Evolutionary conservation across 2,329 filamentous ascomycete genomes (phyloP).

Genomic region (Cladorrhinum sp.): DNA sequence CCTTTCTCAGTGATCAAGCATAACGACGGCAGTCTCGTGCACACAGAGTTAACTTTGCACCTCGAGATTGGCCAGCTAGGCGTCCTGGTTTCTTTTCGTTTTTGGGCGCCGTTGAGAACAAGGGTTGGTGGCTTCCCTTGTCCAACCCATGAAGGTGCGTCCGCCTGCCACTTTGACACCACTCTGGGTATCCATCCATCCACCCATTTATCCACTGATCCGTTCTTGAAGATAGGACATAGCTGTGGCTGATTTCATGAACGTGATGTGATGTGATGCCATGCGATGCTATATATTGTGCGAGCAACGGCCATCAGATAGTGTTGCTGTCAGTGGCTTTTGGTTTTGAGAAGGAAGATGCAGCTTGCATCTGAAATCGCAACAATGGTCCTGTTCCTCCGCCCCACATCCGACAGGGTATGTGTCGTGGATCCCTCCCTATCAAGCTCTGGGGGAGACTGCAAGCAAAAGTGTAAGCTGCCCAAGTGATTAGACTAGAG

Average conservation of each 20-base stretch:
- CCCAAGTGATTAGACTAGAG: not conserved
- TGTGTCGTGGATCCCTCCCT: not conserved
- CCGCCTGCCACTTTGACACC: not conserved
- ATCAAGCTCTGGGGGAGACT: not conserved
- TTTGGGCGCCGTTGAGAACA: not conserved
- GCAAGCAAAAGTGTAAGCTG: not conserved
- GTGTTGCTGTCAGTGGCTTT: not conserved
- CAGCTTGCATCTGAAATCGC: constrained; percentile 17
- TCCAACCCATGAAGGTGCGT: not conserved
- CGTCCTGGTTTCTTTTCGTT: not conserved
- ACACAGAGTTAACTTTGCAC: not conserved
- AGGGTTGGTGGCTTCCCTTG: not conserved
- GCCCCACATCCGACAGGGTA: constrained; percentile 9
- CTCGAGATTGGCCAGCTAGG: not conserved
- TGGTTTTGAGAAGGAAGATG: not conserved
- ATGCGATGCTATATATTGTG: not conserved
- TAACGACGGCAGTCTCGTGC: not conserved
- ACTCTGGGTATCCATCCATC: not conserved
- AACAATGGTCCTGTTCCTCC: constrained; percentile 12
- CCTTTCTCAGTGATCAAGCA: not conserved
- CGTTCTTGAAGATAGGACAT: not conserved
- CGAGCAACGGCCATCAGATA: not conserved
- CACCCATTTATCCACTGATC: not conserved
- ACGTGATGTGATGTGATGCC: not conserved
- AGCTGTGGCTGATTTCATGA: not conserved